Percentiles rank a stretch among this genome's conserved stretches.
phyloP scores from a whole-genome alignment of 1,284 basidiomycete species.

The Amylostereum areolatum region DNA sequence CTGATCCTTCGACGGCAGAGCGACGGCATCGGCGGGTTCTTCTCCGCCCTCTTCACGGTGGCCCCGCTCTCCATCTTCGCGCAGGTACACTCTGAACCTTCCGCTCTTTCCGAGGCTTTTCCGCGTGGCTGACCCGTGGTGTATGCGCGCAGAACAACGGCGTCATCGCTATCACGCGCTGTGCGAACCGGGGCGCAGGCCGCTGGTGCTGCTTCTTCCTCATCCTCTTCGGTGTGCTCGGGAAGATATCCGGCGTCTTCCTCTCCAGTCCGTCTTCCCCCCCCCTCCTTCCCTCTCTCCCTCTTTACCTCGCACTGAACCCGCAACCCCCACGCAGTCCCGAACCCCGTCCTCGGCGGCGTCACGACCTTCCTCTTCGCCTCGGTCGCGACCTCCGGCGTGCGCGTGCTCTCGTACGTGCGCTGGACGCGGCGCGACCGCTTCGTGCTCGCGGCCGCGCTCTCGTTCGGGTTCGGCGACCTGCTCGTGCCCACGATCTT shows the following conservation, averaged over 20 bases:
- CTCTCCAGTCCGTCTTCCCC: slow-evolving; percentile 47
- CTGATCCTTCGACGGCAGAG: slow-evolving; percentile 31
- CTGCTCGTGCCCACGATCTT: slow-evolving; percentile 57
- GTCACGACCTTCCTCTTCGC: slow-evolving; percentile 75
- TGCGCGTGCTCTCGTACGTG: slow-evolving; percentile 66
- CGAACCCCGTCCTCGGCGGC: slow-evolving; percentile 78
- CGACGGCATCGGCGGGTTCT: slow-evolving; percentile 69
- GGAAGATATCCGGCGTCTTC: slow-evolving; percentile 74
- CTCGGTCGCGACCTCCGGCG: slow-evolving; percentile 59
- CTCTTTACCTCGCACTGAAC: not conserved
- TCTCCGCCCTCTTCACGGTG: slow-evolving; percentile 77
- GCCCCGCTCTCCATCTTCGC: slow-evolving; percentile 79
- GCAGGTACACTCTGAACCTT: slow-evolving; percentile 34
- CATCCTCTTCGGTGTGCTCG: slow-evolving; percentile 62
- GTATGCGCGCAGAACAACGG: slow-evolving; percentile 55
- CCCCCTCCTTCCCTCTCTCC: not conserved
- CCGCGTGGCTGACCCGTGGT: not conserved
- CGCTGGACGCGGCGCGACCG: slow-evolving; percentile 68
- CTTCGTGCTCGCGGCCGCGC: slow-evolving; percentile 69
- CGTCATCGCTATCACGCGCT: slow-evolving; percentile 69
- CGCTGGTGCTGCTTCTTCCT: slow-evolving; percentile 66
- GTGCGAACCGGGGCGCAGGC: slow-evolving; percentile 67
- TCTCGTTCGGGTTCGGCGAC: slow-evolving; percentile 72
- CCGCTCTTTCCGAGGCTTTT: not conserved
- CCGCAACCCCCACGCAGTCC: slow-evolving; percentile 40